Evolutionary conservation across 2,329 filamentous ascomycete genomes (phyloP).

Genomic region (Fusarium sp.): DNA sequence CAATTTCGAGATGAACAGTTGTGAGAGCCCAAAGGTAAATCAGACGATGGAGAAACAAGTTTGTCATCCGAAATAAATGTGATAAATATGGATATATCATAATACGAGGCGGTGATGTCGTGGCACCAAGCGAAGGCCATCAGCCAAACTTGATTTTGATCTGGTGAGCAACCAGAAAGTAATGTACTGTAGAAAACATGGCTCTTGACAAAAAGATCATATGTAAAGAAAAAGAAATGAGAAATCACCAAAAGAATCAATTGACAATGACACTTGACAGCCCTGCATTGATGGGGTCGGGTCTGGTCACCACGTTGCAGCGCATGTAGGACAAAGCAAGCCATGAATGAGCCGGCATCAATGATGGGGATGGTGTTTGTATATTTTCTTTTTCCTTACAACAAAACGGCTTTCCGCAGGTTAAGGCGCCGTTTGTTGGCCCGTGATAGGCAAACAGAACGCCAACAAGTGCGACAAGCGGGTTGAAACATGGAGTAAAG

Average conservation of each 20-base stretch:
- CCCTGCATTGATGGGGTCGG: slow-evolving; percentile 23
- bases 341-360: slow-evolving; percentile 34
- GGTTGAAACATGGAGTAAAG: slow-evolving; percentile 5
- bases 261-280: slow-evolving; percentile 36
- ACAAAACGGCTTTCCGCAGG: slow-evolving; percentile 36
- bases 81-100: slow-evolving; percentile 34
- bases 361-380: slow-evolving; percentile 15
- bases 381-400: slow-evolving; percentile 19
- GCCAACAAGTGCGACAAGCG: slow-evolving; percentile 35
- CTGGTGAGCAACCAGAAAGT: slow-evolving; percentile 31
- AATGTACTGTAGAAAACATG: neutral
- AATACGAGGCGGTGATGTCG: slow-evolving; percentile 45
- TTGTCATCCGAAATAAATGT: slow-evolving; percentile 9
- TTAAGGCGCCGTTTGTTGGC: slow-evolving; percentile 7
- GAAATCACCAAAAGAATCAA: slow-evolving; percentile 8
- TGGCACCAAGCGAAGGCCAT: slow-evolving; percentile 39
- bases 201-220: slow-evolving; percentile 1
- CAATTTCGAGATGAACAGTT: slow-evolving; percentile 26
- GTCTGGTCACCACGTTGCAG: slow-evolving; percentile 36
- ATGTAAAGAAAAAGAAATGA: slow-evolving; percentile 5
- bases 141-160: slow-evolving; percentile 37
- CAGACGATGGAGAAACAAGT: slow-evolving; percentile 17
- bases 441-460: slow-evolving; percentile 38
- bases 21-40: slow-evolving; percentile 33
- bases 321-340: slow-evolving; percentile 38